Evolutionary conservation across 352 stramenopile genomes (phyloP).

Genomic region (Phytophthora ramorum): DNA sequence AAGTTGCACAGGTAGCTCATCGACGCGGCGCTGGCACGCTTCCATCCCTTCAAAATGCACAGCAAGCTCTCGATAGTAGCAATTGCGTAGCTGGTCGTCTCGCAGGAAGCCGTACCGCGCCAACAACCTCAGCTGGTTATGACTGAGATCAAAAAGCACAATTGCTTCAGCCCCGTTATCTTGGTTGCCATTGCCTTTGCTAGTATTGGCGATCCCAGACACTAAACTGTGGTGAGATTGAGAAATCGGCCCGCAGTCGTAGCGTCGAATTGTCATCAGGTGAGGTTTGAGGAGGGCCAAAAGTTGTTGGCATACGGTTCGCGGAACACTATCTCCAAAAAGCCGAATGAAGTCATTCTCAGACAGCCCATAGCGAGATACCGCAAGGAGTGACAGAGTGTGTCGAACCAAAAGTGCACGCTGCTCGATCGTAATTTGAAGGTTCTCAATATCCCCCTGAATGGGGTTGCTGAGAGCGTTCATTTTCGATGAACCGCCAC

Average conservation of each 20-base stretch:
- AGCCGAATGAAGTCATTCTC: conserved; percentile 67
- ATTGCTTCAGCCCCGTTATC: conserved; percentile 35
- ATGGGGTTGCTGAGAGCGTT: background rate
- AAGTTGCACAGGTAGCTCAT: conserved; percentile 83
- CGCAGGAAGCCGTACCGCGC: conserved; percentile 74
- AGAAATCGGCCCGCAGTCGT: conserved; percentile 49
- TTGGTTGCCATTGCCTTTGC: conserved; percentile 19
- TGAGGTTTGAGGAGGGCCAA: conserved; percentile 64
- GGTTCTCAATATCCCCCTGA: conserved; percentile 56
- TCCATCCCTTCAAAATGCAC: conserved; percentile 78
- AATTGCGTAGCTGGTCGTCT: conserved; percentile 67
- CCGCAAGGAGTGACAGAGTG: conserved; percentile 72
- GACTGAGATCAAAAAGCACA: conserved; percentile 76
- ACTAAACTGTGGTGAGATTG: conserved; percentile 5
- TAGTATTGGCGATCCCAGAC: conserved; percentile 4
- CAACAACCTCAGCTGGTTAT: conserved; percentile 79
- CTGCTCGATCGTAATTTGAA: conserved; percentile 67
- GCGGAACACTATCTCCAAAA: conserved; percentile 59
- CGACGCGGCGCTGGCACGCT: conserved; percentile 73
- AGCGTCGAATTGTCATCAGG: conserved; percentile 72
- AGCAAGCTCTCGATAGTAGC: conserved; percentile 81
- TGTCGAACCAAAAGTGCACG: conserved; percentile 75
- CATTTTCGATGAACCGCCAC: conserved; percentile 5
- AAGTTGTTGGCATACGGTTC: conserved; percentile 47
- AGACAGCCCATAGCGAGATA: conserved; percentile 75